Conservation (phyloP, 148 eudicot genomes). For the Mesembryanthemum crystallinum region DNA sequence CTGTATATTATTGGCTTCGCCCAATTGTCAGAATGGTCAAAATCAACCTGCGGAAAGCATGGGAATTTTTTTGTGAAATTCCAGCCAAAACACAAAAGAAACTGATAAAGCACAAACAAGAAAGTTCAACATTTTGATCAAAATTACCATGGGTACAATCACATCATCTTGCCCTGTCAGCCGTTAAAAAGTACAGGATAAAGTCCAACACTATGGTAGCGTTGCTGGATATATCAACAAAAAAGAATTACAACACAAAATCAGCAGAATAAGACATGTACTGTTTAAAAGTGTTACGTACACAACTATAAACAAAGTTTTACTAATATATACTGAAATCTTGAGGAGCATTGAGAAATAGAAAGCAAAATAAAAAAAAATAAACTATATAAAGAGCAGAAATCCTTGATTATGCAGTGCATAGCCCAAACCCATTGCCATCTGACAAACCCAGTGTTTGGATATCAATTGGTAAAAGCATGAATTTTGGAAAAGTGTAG, state of each 20-base stretch:
- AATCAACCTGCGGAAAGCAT: conserved; percentile 63
- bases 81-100: background rate
- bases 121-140: too few species aligned
- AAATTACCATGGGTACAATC: conserved; percentile 89
- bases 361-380: too few species aligned
- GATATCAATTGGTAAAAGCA: conserved; percentile 15
- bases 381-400: too few species aligned
- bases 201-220: conserved; percentile 96
- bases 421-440: conserved; percentile 97
- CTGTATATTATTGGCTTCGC: conserved; percentile 74
- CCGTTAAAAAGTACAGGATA: conserved; percentile 81
- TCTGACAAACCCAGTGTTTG: conserved; percentile 43
- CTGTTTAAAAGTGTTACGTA: too few species aligned
- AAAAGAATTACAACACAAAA: conserved; percentile 4
- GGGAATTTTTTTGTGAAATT: conserved; percentile 4
- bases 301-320: too few species aligned
- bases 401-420: conserved; percentile 47
- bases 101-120: background rate
- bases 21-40: conserved; percentile 76
- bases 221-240: conserved; percentile 47
- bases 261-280: background rate
- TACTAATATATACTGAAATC: too few species aligned
- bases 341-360: background rate
- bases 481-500: too few species aligned
- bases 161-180: conserved; percentile 95